A percentile compares a stretch with the other conserved stretches of the same genome.
phyloP scores from a whole-genome alignment of 1,284 basidiomycete genomes.

The Mycena citricolor region DNA sequence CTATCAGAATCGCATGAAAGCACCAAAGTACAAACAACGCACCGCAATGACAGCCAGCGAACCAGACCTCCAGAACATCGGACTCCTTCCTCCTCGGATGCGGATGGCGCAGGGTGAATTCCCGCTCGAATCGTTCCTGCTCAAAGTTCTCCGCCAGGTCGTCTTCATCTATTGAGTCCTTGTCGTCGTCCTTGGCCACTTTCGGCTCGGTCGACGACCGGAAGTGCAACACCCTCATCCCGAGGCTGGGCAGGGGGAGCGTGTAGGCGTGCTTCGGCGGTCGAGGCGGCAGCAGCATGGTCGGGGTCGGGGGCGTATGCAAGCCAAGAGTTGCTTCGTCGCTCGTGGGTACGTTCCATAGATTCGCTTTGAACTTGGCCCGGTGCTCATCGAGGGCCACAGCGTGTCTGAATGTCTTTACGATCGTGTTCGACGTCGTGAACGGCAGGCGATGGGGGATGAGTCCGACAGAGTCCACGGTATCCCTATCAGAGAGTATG shows the following conservation, averaged over 20 bases:
- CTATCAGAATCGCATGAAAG: constrained; percentile 1
- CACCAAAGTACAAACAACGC: constrained; percentile 1
- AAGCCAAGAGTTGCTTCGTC: constrained; percentile 17
- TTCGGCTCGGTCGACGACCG: no score
- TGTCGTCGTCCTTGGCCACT: no score
- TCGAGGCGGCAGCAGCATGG: constrained; percentile 1
- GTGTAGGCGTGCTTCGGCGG: no score
- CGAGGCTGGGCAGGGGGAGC: no score
- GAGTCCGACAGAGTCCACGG: constrained; percentile 54
- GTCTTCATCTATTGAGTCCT: no score
- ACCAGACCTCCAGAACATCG: constrained; percentile 28
- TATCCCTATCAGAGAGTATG: constrained; percentile 43
- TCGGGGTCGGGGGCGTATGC: no score
- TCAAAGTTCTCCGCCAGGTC: no score
- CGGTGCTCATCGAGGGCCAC: constrained; percentile 58
- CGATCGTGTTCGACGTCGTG: constrained; percentile 46
- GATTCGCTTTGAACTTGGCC: constrained; percentile 48
- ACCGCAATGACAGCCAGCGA: constrained; percentile 24
- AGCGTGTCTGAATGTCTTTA: constrained; percentile 53
- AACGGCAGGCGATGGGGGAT: constrained; percentile 55
- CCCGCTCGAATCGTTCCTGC: no score
- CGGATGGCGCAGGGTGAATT: no score
- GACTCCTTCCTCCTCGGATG: constrained; percentile 3
- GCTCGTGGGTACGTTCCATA: constrained; percentile 38
- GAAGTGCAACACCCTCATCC: no score